Evolutionary conservation across 306 rosid species (phyloP).

Genomic region (Luffa acutangula): DNA sequence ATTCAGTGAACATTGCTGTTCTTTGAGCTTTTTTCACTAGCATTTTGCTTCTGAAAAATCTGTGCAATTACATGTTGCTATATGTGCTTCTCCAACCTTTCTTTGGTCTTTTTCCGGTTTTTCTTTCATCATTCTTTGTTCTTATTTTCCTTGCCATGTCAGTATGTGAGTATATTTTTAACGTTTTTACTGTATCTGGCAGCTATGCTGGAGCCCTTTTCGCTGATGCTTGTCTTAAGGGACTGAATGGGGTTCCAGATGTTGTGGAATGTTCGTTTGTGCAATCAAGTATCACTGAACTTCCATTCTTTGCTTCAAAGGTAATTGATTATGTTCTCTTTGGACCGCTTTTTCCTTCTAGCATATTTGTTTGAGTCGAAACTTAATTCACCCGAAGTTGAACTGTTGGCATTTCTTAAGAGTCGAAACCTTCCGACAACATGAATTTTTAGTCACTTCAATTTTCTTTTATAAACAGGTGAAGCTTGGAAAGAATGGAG

Average conservation of each 20-base stretch:
- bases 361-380: background rate
- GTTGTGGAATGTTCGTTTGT: slow-evolving; percentile 92
- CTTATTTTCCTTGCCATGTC: background rate
- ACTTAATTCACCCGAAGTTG: background rate
- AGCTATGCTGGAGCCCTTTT: slow-evolving; percentile 94
- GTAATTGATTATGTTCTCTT: slow-evolving; percentile 22
- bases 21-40: background rate
- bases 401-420: background rate
- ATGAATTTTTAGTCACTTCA: background rate
- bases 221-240: slow-evolving; percentile 98
- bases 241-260: slow-evolving; percentile 95
- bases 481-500: slow-evolving; percentile 86
- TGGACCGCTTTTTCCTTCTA: background rate
- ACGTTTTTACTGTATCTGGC: background rate
- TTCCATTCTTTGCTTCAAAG: slow-evolving; percentile 99
- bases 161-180: too few species aligned
- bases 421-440: background rate
- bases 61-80: background rate
- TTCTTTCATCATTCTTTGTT: background rate
- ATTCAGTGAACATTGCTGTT: background rate
- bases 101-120: background rate
- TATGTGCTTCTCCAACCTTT: background rate
- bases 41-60: background rate
- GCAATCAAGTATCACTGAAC: slow-evolving; percentile 75
- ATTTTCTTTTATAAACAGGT: slow-evolving; percentile 33